These are phyloP conservation scores for Entophlyctis luteolus DNA, from an alignment of 192 early-diverging fungal species.

Conservation along the genomic window DNA sequence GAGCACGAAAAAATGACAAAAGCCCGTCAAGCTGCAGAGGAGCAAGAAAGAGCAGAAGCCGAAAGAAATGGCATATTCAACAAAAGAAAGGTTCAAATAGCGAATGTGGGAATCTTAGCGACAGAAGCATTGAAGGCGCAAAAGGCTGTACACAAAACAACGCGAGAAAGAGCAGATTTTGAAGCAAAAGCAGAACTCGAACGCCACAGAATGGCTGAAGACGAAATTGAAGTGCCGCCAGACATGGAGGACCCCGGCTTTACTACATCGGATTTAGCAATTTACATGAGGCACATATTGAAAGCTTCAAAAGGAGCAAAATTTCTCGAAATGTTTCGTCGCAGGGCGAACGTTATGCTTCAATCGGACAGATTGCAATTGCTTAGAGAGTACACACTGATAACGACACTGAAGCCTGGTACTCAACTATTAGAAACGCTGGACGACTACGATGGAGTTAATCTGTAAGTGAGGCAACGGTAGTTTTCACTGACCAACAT, in stretches of 20 bases:
- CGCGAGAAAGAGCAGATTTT: conserved; percentile 20
- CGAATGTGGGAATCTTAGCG: conserved; percentile 20
- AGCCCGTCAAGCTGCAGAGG: conserved; percentile 8
- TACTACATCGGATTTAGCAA: conserved; percentile 27
- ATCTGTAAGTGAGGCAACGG: conserved; percentile 34
- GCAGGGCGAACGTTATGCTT: conserved; percentile 25
- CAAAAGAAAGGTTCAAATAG: conserved; percentile 3
- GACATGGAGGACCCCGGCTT: conserved; percentile 26
- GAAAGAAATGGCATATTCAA: conserved; percentile 28
- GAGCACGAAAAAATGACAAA: conserved; percentile 19
- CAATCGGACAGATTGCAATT: conserved; percentile 41
- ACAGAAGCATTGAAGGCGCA: conserved; percentile 15
- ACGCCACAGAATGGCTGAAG: conserved; percentile 27
- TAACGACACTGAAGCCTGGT: conserved; percentile 35
- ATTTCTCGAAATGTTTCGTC: not conserved
- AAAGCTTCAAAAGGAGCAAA: conserved; percentile 2
- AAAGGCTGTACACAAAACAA: conserved; percentile 13
- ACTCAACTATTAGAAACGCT: conserved; percentile 26
- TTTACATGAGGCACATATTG: conserved; percentile 38
- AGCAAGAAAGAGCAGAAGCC: conserved; percentile 18
- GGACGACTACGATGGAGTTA: conserved; percentile 42
- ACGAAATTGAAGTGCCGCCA: conserved; percentile 34
- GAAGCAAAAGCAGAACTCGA: conserved; percentile 27
- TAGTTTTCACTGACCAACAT: not conserved
- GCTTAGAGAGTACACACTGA: conserved; percentile 43